Evolutionary conservation across 2,329 filamentous ascomycete species (phyloP).

Genomic region (Corniculantispora saksenae): DNA sequence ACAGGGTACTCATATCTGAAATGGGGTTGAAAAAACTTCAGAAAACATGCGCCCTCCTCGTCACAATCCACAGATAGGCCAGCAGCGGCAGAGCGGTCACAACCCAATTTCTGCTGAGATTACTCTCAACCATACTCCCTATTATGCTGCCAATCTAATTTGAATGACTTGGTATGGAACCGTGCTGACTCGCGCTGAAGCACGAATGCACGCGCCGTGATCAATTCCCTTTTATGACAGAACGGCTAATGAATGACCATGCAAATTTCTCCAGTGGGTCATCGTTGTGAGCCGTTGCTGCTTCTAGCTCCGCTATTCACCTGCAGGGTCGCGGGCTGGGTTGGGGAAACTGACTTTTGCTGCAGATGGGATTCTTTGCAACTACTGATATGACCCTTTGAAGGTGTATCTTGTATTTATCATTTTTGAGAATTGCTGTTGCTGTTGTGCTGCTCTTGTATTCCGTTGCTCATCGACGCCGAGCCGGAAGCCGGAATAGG

Average conservation of each 20-base stretch:
- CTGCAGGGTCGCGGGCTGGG: constrained; percentile 1
- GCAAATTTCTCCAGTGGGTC: constrained; percentile 9
- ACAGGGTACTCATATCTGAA: too few relatives aligned
- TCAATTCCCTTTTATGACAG: neutral
- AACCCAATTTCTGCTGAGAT: neutral
- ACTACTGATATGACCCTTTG: neutral
- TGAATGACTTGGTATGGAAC: neutral
- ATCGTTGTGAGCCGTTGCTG: neutral
- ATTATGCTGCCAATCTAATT: neutral
- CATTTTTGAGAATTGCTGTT: neutral
- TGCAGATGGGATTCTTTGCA: neutral
- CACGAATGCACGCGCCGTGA: neutral
- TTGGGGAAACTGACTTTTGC: neutral
- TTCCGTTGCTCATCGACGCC: neutral
- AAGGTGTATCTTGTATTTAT: neutral
- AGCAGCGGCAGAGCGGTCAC: too few relatives aligned
- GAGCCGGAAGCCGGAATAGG: neutral
- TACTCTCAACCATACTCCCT: neutral
- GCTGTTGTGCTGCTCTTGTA: neutral
- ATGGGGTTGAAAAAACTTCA: too few relatives aligned
- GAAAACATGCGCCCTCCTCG: too few relatives aligned
- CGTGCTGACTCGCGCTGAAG: neutral
- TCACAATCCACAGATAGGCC: too few relatives aligned
- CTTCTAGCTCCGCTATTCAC: neutral
- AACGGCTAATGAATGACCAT: constrained; percentile 8